These are phyloP conservation scores for Colletotrichum gigasporum DNA, from an alignment of 2,329 filamentous ascomycete species.

Conservation along the genomic window DNA sequence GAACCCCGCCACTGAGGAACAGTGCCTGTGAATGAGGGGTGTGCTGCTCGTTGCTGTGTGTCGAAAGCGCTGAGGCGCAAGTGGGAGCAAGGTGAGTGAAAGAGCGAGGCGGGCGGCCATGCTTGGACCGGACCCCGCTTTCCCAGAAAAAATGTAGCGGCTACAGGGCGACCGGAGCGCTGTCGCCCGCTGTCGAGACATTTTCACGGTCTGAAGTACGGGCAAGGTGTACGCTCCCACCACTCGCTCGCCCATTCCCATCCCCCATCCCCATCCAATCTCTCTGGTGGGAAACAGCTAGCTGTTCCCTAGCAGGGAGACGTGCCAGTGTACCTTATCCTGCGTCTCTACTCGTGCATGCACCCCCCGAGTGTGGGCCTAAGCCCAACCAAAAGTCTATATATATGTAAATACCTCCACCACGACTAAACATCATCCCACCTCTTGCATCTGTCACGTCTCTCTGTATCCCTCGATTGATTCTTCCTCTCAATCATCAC, in stretches of 20 bases:
- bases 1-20: background rate
- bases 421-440: constrained; percentile 8
- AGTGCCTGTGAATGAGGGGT: background rate
- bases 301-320: background rate
- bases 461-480: constrained; percentile 1
- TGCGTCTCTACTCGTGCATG: constrained; percentile 6
- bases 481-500: constrained; percentile 1
- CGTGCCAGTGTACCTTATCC: background rate
- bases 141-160: background rate
- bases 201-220: background rate
- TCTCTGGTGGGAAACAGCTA: no score
- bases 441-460: constrained; percentile 9
- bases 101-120: background rate
- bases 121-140: background rate
- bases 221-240: background rate
- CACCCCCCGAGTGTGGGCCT: constrained; percentile 18
- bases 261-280: no score
- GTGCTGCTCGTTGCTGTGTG: background rate
- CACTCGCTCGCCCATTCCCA: background rate
- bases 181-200: no score
- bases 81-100: background rate
- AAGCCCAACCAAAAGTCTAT: constrained; percentile 21
- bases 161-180: background rate
- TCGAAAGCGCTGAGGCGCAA: constrained; percentile 1
- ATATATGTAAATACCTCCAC: constrained; percentile 27